Evolutionary conservation across 2,329 filamentous ascomycete species (phyloP).

Genomic region (Leptographium galeiforme): DNA sequence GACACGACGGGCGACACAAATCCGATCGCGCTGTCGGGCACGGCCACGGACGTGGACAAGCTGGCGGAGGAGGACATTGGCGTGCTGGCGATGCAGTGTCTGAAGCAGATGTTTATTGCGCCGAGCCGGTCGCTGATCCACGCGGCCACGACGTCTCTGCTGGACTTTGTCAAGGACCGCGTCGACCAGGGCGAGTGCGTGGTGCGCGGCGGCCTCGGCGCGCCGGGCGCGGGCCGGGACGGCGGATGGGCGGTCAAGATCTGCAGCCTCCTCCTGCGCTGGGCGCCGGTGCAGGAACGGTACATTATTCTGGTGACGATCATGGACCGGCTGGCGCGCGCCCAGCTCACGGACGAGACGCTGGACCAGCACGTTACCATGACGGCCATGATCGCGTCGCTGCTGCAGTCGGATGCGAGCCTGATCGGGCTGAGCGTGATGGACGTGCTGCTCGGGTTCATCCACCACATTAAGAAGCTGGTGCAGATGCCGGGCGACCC

Average conservation of each 20-base stretch:
- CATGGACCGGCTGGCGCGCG: conserved; percentile 61
- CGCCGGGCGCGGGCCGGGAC: conserved; percentile 27
- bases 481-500: conserved; percentile 47
- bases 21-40: conserved; percentile 60
- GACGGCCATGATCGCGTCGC: conserved; percentile 63
- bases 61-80: conserved; percentile 81
- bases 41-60: conserved; percentile 76
- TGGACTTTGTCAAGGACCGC: conserved; percentile 59
- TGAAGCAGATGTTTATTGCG: conserved; percentile 73
- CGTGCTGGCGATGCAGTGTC: conserved; percentile 68
- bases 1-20: conserved; percentile 53
- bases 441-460: conserved; percentile 76
- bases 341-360: conserved; percentile 55
- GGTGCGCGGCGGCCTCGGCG: conserved; percentile 30
- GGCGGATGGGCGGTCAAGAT: conserved; percentile 71
- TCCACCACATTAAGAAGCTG: conserved; percentile 69
- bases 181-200: conserved; percentile 37
- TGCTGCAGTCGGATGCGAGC: conserved; percentile 80
- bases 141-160: conserved; percentile 56
- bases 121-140: conserved; percentile 76
- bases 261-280: conserved; percentile 66
- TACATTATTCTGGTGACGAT: conserved; percentile 78
- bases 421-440: conserved; percentile 93
- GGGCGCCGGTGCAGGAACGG: conserved; percentile 88
- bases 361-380: conserved; percentile 63